Conservation (phyloP, 2,329 filamentous ascomycete genomes). For the Neurospora crassa region DNA sequence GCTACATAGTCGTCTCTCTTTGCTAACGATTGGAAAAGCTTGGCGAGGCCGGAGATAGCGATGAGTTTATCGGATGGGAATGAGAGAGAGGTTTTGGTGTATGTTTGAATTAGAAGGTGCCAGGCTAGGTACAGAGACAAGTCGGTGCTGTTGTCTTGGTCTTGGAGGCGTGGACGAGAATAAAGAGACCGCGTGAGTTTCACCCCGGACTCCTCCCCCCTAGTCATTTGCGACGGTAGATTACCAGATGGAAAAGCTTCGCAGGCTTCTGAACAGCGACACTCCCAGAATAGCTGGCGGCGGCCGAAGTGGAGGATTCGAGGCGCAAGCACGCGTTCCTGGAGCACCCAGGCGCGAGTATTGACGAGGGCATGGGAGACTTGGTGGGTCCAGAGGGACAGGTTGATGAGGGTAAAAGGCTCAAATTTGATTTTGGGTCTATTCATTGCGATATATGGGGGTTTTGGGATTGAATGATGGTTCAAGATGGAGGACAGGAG, state of each 20-base stretch:
- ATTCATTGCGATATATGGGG: background rate
- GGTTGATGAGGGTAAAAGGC: background rate
- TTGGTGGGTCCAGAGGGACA: background rate
- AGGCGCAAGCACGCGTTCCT: slow-evolving; percentile 16
- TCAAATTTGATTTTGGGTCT: too few species aligned
- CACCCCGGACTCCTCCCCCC: too few species aligned
- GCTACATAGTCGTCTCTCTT: slow-evolving; percentile 1
- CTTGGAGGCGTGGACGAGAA: background rate
- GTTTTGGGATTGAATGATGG: background rate
- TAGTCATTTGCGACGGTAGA: background rate
- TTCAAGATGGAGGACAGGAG: background rate
- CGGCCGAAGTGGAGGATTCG: slow-evolving; percentile 15
- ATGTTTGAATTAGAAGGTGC: background rate
- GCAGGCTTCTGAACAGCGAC: slow-evolving; percentile 2
- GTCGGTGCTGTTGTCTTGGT: background rate
- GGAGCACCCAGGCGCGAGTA: slow-evolving; percentile 16
- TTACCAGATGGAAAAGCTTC: background rate
- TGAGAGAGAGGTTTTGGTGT: background rate
- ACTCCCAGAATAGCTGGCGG: slow-evolving; percentile 16
- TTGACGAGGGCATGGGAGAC: slow-evolving; percentile 3
- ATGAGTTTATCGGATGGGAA: background rate
- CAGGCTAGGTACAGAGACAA: background rate
- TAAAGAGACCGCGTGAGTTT: background rate
- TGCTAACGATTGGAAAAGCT: background rate
- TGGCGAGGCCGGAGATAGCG: slow-evolving; percentile 3